Evolutionary conservation across 2,329 filamentous ascomycete species (phyloP), one percentile per base, ranked within the genome.

Genomic region (Aspergillus novofumigatus): DNA sequence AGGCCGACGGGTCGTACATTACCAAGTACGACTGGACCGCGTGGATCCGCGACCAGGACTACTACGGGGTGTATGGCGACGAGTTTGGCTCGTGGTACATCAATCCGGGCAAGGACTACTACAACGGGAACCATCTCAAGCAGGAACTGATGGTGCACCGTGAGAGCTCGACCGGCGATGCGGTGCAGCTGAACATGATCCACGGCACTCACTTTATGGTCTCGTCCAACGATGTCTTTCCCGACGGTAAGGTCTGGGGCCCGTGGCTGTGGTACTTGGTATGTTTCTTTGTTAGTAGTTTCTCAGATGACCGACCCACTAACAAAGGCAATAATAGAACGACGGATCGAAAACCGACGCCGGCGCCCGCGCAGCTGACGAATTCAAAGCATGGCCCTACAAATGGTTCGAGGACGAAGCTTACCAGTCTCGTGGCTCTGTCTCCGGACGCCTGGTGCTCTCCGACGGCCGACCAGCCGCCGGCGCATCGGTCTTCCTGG

Each of bases 101-200:
- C 53, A 73, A 78, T 56, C 69, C 78, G 3, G 78, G 78, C 2
- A 81, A 80, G 54, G 80, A 82, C 58, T 81, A 82, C 60, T 79
- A 76, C 63, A 82, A 81, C 42, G 80, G 80, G 2, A 74, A 81
- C 59, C 79, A 82, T 55, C 61, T 82, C 25, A 83, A 82, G 69
- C 79, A 82, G 62, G 80, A 82, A 57, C 66, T 83, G 38, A 80
- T 78, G 71, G 76, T 82, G 3, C 81, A 82, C 58, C 76, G 81
- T 5, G 80, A 83, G 62, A 79, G 75, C 3, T 61, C 69, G 5
- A 81, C 79, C 0, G 80, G 80, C 4, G 80, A 83, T 57, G 74
- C 75, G 1, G 80, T 83, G 2, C 78, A 82, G 58, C 69, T 83
- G 41, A 83, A 83, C 65, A 81, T 83, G 77, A 74, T 83, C 35